Base-by-base conservation (phyloP, 2,329 filamentous ascomycete genomes). In the Anthostomella pinea region DNA sequence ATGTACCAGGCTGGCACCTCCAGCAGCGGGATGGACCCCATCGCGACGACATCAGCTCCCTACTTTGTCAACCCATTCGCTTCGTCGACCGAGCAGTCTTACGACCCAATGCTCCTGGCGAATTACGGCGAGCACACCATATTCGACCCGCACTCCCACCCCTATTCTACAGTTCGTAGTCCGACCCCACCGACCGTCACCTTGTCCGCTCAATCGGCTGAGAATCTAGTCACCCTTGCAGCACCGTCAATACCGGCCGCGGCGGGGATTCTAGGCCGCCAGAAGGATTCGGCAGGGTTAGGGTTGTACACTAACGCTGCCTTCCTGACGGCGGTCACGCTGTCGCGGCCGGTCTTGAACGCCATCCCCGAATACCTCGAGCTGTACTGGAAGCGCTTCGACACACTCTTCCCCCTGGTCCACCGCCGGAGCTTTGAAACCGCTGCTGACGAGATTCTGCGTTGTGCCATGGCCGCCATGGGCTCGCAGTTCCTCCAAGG, bases 401-500 rank as follows among this genome's bases (percentile, higher is more conserved):
- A 75, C 46, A 60, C 62, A 15, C 45, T 63, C 37, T 70, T 68
- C 46, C 73, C 74, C n/a, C 53, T 77, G 17, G 62, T 77, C 17
- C 74, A 79, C 55, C 65, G 64, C 39, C 54, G 59, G 15, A 67
- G 65, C 10, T 67, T 71, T 25, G 67, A 72, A 38, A 60, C 57
- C 17, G 57, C 57, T 13, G 56, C 58, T 4, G 66, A 70, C 35
- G 67, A 73, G 35, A 57, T 72, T 26, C 59, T 78, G 29, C 66
- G 60, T 10, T 76, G 66, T 42, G 72, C 73, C 41, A 77, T 79
- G 74, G 75, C 73, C 15, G 74, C 75, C n/a, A 55, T 78, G 19
- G 75, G 70, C 29, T 70, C 73, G 15, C 73, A 78, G 48, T 70
- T 67, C 41, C 58, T 75, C 35, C 57, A 63, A 31, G 59, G 63